phyloP scores from a whole-genome alignment of 345 rosid genomes.

The Isatis tinctoria region DNA sequence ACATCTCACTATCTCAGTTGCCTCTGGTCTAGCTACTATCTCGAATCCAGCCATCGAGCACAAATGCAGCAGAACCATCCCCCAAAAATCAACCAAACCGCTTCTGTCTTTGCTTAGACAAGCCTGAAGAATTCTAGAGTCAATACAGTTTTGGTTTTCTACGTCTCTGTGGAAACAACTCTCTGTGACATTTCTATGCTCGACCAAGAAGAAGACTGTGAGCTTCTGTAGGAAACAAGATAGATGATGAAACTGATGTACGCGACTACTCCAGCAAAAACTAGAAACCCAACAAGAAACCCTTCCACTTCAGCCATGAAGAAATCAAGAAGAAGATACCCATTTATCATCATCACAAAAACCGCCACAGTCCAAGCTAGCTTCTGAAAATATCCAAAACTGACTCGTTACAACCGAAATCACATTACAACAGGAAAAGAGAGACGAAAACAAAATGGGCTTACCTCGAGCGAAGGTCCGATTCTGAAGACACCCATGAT shows the following conservation, averaged over 20 bases:
- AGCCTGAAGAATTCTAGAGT: neutral
- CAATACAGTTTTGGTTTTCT: neutral
- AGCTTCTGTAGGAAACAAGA: slow-evolving; percentile 44
- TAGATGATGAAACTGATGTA: slow-evolving; percentile 66
- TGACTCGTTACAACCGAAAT: neutral
- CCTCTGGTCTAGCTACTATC: neutral
- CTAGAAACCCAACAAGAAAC: slow-evolving; percentile 40
- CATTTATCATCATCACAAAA: slow-evolving; percentile 74
- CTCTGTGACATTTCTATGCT: slow-evolving; percentile 47
- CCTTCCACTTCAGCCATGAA: slow-evolving; percentile 62
- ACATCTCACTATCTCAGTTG: neutral
- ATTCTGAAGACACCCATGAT: slow-evolving; percentile 82
- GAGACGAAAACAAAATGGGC: neutral
- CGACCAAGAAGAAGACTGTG: slow-evolving; percentile 43
- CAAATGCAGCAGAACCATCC: slow-evolving; percentile 12
- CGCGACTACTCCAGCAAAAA: slow-evolving; percentile 43
- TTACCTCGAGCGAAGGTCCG: slow-evolving; percentile 71
- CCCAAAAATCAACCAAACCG: neutral
- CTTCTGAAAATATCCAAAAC: slow-evolving; percentile 38
- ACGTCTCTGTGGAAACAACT: slow-evolving; percentile 31
- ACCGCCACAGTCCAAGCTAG: slow-evolving; percentile 90
- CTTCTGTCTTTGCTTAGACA: neutral
- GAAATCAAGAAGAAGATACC: slow-evolving; percentile 77
- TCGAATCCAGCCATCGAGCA: neutral
- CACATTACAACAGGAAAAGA: neutral